Conservation (phyloP, 1,284 basidiomycete genomes). For the Amylostereum areolatum region DNA sequence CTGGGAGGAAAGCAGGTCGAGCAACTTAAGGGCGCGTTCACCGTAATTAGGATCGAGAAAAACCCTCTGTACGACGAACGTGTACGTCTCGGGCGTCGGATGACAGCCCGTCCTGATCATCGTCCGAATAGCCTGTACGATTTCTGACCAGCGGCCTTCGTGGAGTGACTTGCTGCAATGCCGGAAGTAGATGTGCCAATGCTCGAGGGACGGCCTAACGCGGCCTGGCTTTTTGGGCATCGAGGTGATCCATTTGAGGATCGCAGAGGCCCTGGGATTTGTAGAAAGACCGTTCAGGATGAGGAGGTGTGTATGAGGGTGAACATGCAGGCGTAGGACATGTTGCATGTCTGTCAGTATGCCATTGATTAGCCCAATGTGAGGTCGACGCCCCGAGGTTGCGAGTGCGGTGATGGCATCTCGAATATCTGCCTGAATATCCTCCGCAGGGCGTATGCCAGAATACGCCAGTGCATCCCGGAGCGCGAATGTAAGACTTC, state of each 20-base stretch:
- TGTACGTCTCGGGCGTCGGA: not conserved
- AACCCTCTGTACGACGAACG: not conserved
- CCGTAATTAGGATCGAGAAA: not conserved
- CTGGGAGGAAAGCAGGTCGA: too few relatives aligned
- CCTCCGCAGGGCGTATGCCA: conserved; percentile 8
- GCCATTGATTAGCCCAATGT: too few relatives aligned
- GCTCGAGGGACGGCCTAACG: conserved; percentile 38
- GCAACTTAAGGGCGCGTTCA: not conserved
- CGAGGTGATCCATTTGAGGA: conserved; percentile 40
- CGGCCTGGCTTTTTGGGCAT: conserved; percentile 44
- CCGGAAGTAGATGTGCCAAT: conserved; percentile 48
- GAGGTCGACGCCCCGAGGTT: too few relatives aligned
- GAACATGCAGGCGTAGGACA: too few relatives aligned
- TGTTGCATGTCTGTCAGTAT: too few relatives aligned
- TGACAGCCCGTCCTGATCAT: not conserved
- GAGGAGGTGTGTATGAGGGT: conserved; percentile 11
- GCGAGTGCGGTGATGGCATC: too few relatives aligned
- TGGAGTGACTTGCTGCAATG: conserved; percentile 35
- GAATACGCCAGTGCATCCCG: conserved; percentile 31
- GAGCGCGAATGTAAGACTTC: too few relatives aligned
- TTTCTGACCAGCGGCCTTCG: too few relatives aligned
- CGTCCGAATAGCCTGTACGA: conserved; percentile 11
- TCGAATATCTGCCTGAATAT: not conserved
- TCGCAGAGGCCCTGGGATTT: conserved; percentile 33
- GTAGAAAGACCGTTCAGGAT: conserved; percentile 42